These are phyloP conservation scores for Sphaceloma murrayae DNA, from an alignment of 2,329 filamentous ascomycete species.

Conservation along the genomic window DNA sequence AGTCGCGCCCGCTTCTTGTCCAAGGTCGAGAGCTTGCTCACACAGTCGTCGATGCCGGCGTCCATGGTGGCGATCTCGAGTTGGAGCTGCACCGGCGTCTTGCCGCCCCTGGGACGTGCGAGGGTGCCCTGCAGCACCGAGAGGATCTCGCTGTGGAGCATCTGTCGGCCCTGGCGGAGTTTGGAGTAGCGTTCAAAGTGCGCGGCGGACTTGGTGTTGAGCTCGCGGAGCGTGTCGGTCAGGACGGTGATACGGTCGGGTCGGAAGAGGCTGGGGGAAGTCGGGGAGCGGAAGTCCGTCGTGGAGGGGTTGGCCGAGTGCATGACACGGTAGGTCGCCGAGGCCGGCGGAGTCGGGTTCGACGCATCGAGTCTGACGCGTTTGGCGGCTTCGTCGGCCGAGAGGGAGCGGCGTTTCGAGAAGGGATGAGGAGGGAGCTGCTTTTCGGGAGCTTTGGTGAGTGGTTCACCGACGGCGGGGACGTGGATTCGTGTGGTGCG, in stretches of 20 bases:
- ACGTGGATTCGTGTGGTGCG: slow-evolving; percentile 1
- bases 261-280: background rate
- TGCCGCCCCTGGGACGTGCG: background rate
- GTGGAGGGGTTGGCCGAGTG: slow-evolving; percentile 7
- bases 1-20: slow-evolving; percentile 14
- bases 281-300: background rate
- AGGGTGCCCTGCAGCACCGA: background rate
- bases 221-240: slow-evolving; percentile 9
- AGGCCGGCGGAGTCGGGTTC: background rate
- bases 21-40: slow-evolving; percentile 6
- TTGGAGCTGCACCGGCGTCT: slow-evolving; percentile 13
- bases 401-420: slow-evolving; percentile 1
- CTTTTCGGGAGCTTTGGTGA: background rate
- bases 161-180: slow-evolving; percentile 12
- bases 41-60: slow-evolving; percentile 15
- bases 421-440: slow-evolving; percentile 9
- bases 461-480: background rate
- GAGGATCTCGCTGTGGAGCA: slow-evolving; percentile 16
- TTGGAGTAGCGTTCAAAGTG: slow-evolving; percentile 15
- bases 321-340: slow-evolving; percentile 4
- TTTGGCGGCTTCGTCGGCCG: slow-evolving; percentile 6
- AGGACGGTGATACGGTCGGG: slow-evolving; percentile 4
- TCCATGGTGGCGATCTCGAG: slow-evolving; percentile 15
- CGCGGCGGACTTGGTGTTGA: slow-evolving; percentile 1
- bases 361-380: background rate